phyloP scores from a whole-genome alignment of 2,329 filamentous ascomycete species.

The Paracorniculantispora psalliotae region DNA sequence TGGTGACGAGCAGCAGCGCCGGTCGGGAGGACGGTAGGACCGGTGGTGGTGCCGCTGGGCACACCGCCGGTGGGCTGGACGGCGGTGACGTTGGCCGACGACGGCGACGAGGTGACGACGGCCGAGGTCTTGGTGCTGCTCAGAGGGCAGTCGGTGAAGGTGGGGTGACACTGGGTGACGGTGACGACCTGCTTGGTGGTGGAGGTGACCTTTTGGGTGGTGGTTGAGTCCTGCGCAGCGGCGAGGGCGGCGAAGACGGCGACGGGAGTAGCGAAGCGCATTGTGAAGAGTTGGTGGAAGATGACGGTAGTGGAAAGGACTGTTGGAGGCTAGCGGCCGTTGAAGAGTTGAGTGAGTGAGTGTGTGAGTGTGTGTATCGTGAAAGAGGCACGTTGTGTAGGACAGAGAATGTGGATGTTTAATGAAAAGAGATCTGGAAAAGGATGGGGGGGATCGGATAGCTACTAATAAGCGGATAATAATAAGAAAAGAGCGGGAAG shows the following conservation, averaged over 20 bases:
- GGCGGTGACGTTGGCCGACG: conserved; percentile 4
- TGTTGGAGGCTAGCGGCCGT: background rate
- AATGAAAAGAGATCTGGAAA: too few species aligned
- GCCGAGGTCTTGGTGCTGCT: conserved; percentile 22
- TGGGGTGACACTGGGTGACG: conserved; percentile 44
- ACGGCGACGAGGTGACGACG: conserved; percentile 14
- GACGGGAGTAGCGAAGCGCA: conserved; percentile 42
- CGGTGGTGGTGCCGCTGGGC: conserved; percentile 2
- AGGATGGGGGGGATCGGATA: background rate
- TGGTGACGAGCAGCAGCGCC: conserved; percentile 32
- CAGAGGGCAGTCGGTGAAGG: conserved; percentile 39
- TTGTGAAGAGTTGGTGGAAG: conserved; percentile 26
- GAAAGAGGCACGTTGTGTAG: background rate
- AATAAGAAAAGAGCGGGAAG: background rate
- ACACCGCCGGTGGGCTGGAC: conserved; percentile 8
- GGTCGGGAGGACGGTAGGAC: conserved; percentile 23
- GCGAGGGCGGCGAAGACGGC: conserved; percentile 36
- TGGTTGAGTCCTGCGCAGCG: conserved; percentile 30
- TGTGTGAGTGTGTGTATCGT: background rate
- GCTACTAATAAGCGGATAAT: background rate
- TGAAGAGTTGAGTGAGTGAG: too few species aligned
- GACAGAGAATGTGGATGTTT: background rate
- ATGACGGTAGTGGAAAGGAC: background rate
- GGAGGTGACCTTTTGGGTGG: conserved; percentile 38
- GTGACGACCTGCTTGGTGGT: conserved; percentile 41